A percentile compares a stretch with the other conserved stretches of the same genome.
Evolutionary conservation across 768 basidiomycete genomes (phyloP).

Genomic region (Pleurotus tuoliensis): DNA sequence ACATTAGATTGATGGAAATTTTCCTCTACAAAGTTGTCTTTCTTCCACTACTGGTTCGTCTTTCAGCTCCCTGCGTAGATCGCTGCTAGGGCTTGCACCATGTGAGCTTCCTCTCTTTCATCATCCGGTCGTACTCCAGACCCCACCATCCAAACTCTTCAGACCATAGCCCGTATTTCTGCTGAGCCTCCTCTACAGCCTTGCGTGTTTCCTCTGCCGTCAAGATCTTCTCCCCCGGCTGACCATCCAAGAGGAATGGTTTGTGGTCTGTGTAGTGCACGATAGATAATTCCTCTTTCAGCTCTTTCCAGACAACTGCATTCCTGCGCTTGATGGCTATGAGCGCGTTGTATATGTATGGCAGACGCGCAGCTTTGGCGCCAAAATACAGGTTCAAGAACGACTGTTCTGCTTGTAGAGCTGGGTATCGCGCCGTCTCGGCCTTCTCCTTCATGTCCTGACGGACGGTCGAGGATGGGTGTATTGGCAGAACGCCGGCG

Average conservation of each 20-base stretch:
- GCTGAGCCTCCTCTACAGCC: conserved; percentile 13
- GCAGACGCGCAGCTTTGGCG: conserved; percentile 29
- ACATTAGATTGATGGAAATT: too few species aligned
- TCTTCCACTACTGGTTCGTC: too few species aligned
- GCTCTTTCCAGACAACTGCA: conserved; percentile 29
- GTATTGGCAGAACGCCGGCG: conserved; percentile 34
- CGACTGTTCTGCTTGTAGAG: conserved; percentile 33
- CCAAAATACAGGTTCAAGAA: conserved; percentile 38
- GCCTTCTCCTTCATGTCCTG: conserved; percentile 24
- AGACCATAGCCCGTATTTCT: conserved; percentile 14
- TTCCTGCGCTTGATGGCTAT: conserved; percentile 31
- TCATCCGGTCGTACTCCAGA: conserved; percentile 23
- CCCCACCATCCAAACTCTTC: conserved; percentile 26
- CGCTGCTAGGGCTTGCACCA: too few species aligned
- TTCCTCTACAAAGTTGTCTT: too few species aligned
- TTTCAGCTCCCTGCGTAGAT: too few species aligned
- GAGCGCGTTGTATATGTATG: conserved; percentile 39
- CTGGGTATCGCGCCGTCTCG: conserved; percentile 25
- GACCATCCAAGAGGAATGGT: conserved; percentile 74
- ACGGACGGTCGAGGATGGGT: conserved; percentile 24
- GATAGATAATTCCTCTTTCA: conserved; percentile 28
- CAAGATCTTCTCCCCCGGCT: conserved; percentile 13
- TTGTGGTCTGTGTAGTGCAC: conserved; percentile 51
- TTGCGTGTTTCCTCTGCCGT: conserved; percentile 17
- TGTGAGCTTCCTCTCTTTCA: conserved; percentile 1